Evolutionary conservation across 805 yeast species (phyloP).

Genomic region (Kodamaea jinghongensis): DNA sequence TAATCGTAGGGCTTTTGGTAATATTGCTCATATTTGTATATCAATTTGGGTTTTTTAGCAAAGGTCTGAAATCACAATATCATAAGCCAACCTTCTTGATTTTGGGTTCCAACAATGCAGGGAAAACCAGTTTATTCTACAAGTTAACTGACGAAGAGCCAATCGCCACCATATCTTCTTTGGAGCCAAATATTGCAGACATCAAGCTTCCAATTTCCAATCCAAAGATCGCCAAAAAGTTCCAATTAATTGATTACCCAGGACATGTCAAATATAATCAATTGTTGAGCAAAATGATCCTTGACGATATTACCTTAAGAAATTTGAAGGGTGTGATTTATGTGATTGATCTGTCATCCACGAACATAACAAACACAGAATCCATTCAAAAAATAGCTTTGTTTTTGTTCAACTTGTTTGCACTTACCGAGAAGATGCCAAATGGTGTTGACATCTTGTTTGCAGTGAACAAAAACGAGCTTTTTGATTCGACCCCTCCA

Average conservation of each 20-base stretch:
- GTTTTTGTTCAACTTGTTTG: slow-evolving; percentile 57
- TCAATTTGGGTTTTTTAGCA: slow-evolving; percentile 15
- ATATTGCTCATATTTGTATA: slow-evolving; percentile 22
- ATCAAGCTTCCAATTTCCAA: slow-evolving; percentile 35
- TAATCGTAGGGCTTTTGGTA: slow-evolving; percentile 26
- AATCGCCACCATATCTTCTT: slow-evolving; percentile 35
- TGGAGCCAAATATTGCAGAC: slow-evolving; percentile 32
- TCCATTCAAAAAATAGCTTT: slow-evolving; percentile 47
- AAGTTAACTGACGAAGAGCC: slow-evolving; percentile 16
- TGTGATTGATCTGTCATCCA: slow-evolving; percentile 71
- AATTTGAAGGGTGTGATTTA: slow-evolving; percentile 67
- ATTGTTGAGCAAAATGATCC: slow-evolving; percentile 49
- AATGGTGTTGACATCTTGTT: slow-evolving; percentile 72
- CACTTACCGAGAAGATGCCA: slow-evolving; percentile 58
- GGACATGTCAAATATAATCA: slow-evolving; percentile 79
- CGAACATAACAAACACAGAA: slow-evolving; percentile 41
- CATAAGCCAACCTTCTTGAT: slow-evolving; percentile 57
- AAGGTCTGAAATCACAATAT: slow-evolving; percentile 10
- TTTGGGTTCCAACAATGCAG: slow-evolving; percentile 61
- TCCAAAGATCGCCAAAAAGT: slow-evolving; percentile 34
- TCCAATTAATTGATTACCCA: slow-evolving; percentile 73
- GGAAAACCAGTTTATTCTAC: slow-evolving; percentile 61
- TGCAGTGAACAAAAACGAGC: slow-evolving; percentile 83
- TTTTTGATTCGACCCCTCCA: slow-evolving; percentile 77
- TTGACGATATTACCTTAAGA: slow-evolving; percentile 33